Percentiles rank a stretch among this genome's conserved stretches.
Evolutionary conservation across 495 filamentous ascomycete genomes (phyloP).

Genomic region (Thermothielavioides terrestris): DNA sequence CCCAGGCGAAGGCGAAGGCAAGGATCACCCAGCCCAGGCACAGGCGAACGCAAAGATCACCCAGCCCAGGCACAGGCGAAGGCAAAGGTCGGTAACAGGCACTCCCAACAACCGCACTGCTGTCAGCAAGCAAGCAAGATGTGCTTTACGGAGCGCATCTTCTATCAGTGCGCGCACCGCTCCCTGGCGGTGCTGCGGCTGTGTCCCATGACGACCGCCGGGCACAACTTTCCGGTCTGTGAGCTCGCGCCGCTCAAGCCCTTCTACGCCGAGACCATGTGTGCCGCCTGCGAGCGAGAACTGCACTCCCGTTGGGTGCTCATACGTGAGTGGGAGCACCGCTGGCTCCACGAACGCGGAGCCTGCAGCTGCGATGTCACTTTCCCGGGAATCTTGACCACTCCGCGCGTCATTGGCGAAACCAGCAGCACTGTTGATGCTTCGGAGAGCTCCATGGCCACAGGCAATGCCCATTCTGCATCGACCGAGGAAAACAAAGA

Average conservation of each 20-base stretch:
- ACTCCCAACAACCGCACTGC: background rate
- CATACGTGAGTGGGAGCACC: constrained; percentile 37
- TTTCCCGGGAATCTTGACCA: constrained; percentile 27
- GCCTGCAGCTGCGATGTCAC: constrained; percentile 31
- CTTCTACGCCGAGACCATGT: constrained; percentile 28
- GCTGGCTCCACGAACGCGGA: constrained; percentile 40
- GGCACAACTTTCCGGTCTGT: constrained; percentile 28
- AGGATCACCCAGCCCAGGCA: no score
- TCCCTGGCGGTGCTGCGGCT: constrained; percentile 28
- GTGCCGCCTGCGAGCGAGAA: constrained; percentile 29
- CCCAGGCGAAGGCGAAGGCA: background rate
- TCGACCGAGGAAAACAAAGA: background rate
- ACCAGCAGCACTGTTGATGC: background rate
- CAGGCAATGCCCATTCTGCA: background rate
- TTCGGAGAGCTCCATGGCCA: no score
- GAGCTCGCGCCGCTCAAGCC: constrained; percentile 17
- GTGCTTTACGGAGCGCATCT: constrained; percentile 36
- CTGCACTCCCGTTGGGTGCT: constrained; percentile 33
- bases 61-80: no score
- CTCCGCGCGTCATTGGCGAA: constrained; percentile 22
- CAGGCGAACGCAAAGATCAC: background rate
- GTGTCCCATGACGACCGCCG: constrained; percentile 34
- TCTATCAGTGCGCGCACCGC: constrained; percentile 39
- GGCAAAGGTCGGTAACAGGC: background rate
- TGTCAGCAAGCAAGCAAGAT: constrained; percentile 17